Percentiles rank a stretch among this genome's conserved stretches.
Conservation (phyloP, 768 basidiomycete genomes). For the Dioszegia hungarica region DNA sequence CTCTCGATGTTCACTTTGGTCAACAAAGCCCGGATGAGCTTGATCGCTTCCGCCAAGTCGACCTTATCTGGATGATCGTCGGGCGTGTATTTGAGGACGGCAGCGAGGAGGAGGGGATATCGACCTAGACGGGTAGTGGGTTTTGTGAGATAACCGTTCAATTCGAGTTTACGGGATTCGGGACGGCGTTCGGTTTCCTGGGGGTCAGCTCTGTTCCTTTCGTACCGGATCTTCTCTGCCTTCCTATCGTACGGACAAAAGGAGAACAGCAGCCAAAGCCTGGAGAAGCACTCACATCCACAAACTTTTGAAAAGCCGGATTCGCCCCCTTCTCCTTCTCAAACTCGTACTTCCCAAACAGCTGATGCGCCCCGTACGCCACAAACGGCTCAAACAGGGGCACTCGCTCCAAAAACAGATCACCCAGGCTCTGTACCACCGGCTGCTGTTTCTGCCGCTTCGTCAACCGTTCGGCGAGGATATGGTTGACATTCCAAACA, state of each 20-base stretch:
- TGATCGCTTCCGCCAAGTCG: constrained; percentile 68
- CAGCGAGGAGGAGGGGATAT: constrained; percentile 87
- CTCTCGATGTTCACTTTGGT: constrained; percentile 85
- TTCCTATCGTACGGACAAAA: too few species aligned
- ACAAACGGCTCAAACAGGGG: constrained; percentile 90
- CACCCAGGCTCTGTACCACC: constrained; percentile 85
- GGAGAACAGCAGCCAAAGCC: background rate
- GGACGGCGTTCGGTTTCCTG: constrained; percentile 86
- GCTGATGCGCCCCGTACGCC: constrained; percentile 88
- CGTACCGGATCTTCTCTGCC: too few species aligned
- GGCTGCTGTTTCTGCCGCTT: constrained; percentile 94
- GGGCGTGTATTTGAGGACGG: constrained; percentile 84
- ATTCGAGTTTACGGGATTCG: constrained; percentile 90
- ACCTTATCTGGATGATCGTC: constrained; percentile 84
- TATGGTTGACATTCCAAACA: constrained; percentile 83
- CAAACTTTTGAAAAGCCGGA: constrained; percentile 86
- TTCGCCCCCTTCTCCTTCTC: constrained; percentile 97
- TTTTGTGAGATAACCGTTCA: constrained; percentile 96
- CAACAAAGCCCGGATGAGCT: constrained; percentile 74
- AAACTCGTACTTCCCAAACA: constrained; percentile 98
- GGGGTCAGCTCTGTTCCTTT: background rate
- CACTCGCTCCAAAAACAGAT: constrained; percentile 79
- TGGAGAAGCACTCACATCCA: constrained; percentile 63
- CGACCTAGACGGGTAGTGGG: constrained; percentile 96
- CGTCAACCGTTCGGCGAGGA: constrained; percentile 85